phyloP scores from a whole-genome alignment of 805 yeast species.

The Suhomyces sp. region DNA sequence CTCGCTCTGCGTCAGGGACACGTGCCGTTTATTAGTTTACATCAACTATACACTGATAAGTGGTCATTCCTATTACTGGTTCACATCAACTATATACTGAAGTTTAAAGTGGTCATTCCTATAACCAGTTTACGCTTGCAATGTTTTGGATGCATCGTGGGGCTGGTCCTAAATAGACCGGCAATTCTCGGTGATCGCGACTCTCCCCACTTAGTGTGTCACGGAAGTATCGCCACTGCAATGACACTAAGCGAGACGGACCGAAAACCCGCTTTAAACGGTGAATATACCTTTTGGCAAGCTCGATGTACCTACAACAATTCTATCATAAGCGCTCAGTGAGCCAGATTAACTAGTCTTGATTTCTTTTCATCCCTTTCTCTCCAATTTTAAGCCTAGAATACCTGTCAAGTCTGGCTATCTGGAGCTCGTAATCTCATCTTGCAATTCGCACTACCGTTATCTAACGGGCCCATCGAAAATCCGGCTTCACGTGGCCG shows the following conservation, averaged over 20 bases:
- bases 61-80: too few relatives aligned
- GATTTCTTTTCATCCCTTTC: too few relatives aligned
- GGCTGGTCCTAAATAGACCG: neutral
- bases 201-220: neutral
- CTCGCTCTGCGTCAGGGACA: neutral
- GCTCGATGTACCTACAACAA: neutral
- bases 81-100: too few relatives aligned
- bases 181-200: neutral
- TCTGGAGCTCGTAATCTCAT: neutral
- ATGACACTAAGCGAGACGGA: neutral
- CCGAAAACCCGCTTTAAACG: neutral
- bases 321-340: neutral
- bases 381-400: neutral
- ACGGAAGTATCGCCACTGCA: neutral
- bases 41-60: too few relatives aligned
- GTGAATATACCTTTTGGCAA: neutral
- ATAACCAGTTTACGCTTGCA: neutral
- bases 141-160: neutral
- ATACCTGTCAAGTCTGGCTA: neutral
- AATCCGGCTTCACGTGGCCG: constrained; percentile 2
- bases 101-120: neutral
- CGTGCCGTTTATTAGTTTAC: too few relatives aligned
- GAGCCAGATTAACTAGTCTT: too few relatives aligned
- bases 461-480: constrained; percentile 1
- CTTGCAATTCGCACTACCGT: neutral